phyloP scores from a whole-genome alignment of 371 early-diverging fungal species.

The Mucor lusitanicus region DNA sequence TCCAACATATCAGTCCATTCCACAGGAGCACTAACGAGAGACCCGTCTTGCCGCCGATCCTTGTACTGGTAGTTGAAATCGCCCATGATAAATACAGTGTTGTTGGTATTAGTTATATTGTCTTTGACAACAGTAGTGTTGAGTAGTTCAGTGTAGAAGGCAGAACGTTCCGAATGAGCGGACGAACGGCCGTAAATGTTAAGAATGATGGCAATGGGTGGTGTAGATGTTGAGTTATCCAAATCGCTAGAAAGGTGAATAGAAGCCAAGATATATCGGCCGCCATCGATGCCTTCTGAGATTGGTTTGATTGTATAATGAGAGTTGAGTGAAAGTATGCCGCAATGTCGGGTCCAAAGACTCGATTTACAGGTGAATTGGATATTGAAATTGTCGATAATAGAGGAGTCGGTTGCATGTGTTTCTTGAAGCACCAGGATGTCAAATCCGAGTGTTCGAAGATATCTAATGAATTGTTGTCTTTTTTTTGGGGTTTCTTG shows the following conservation, averaged over 20 bases:
- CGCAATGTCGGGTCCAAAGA: background rate
- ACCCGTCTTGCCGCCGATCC: background rate
- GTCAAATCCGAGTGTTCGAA: background rate
- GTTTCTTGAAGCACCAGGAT: conserved; percentile 13
- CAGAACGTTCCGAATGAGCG: background rate
- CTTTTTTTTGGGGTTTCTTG: background rate
- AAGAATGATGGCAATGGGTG: background rate
- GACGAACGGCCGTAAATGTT: background rate
- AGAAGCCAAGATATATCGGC: background rate
- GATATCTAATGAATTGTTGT: conserved; percentile 3
- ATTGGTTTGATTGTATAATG: background rate
- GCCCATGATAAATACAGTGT: background rate
- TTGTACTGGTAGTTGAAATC: too few species aligned
- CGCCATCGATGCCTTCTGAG: background rate
- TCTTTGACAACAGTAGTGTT: background rate
- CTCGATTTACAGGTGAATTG: background rate
- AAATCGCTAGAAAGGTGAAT: background rate
- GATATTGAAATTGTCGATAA: background rate
- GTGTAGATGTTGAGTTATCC: background rate
- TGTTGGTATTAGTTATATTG: background rate
- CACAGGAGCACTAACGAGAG: background rate
- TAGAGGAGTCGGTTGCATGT: background rate
- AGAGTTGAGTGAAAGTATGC: background rate
- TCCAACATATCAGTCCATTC: background rate
- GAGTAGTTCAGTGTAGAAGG: background rate